Evolutionary conservation across 2,329 filamentous ascomycete genomes (phyloP).

Genomic region (Botrytis squamosa): DNA sequence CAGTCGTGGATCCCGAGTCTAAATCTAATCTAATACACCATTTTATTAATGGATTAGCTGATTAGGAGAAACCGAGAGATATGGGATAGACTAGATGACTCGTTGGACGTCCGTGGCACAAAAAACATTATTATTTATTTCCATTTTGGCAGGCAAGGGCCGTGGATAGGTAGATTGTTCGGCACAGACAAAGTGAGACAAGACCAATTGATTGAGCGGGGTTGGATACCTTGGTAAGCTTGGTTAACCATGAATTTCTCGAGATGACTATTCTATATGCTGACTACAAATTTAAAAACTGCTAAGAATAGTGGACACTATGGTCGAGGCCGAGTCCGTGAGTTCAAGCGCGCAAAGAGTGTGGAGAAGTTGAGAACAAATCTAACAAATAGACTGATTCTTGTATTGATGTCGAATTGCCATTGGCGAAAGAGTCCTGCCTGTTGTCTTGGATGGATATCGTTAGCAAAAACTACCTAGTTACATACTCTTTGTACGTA

Average conservation of each 20-base stretch:
- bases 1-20: conserved; percentile 12
- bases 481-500: conserved; percentile 5
- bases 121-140: conserved; percentile 19
- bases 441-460: conserved; percentile 9
- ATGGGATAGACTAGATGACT: conserved; percentile 17
- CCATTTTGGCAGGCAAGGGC: conserved; percentile 5
- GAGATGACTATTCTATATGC: conserved; percentile 5
- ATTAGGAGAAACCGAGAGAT: conserved; percentile 17
- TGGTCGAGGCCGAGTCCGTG: conserved; percentile 22
- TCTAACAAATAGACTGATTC: conserved; percentile 6
- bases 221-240: conserved; percentile 21
- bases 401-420: neutral
- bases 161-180: neutral
- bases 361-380: conserved; percentile 22
- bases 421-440: neutral
- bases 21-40: conserved; percentile 1
- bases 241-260: conserved; percentile 2
- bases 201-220: conserved; percentile 17
- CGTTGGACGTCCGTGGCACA: conserved; percentile 9
- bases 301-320: conserved; percentile 26
- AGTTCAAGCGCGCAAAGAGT: conserved; percentile 12
- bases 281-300: conserved; percentile 17
- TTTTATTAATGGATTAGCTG: conserved; percentile 7
- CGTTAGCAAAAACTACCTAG: neutral
- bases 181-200: conserved; percentile 15